Evolutionary conservation across 257 asterid genomes (phyloP).

Genomic region (Capsicum chinense): DNA sequence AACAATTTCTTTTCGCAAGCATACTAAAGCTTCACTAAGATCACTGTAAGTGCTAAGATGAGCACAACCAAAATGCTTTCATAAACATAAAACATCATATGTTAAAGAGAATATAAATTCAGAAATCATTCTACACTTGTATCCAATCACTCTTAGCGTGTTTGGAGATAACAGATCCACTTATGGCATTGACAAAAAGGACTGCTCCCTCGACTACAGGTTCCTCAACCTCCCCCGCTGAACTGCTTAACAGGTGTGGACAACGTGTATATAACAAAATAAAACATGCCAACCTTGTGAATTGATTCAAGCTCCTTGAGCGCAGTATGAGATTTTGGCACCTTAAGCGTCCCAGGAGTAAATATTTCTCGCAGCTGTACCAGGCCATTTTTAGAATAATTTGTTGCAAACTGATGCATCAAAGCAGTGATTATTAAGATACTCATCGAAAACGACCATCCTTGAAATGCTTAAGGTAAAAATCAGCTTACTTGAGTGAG

Average conservation of each 20-base stretch:
- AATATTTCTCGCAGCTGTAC: slow-evolving; percentile 90
- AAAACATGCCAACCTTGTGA: slow-evolving; percentile 71
- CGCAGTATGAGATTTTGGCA: slow-evolving; percentile 74
- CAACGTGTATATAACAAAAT: not conserved
- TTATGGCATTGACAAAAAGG: not conserved
- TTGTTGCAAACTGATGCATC: slow-evolving; percentile 72
- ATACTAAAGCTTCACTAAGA: not conserved
- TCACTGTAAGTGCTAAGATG: not conserved
- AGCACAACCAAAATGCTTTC: not conserved
- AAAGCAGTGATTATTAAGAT: slow-evolving; percentile 28
- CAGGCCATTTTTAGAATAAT: slow-evolving; percentile 61
- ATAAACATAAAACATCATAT: slow-evolving; percentile 9
- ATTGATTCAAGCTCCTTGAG: slow-evolving; percentile 96
- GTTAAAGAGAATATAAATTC: not conserved
- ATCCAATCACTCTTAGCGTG: not conserved
- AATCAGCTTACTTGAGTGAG: slow-evolving; percentile 71
- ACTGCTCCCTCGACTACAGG: not conserved
- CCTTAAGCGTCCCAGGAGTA: slow-evolving; percentile 76
- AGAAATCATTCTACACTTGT: slow-evolving; percentile 1
- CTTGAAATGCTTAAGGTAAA: slow-evolving; percentile 20
- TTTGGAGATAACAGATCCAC: not conserved
- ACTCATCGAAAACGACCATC: slow-evolving; percentile 23
- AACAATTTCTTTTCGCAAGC: not conserved
- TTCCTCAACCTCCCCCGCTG: not conserved
- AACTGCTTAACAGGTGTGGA: not conserved